These are phyloP conservation scores for Novymonas esmeraldas DNA, from an alignment of 208 protist genomes.

Conservation along the genomic window DNA sequence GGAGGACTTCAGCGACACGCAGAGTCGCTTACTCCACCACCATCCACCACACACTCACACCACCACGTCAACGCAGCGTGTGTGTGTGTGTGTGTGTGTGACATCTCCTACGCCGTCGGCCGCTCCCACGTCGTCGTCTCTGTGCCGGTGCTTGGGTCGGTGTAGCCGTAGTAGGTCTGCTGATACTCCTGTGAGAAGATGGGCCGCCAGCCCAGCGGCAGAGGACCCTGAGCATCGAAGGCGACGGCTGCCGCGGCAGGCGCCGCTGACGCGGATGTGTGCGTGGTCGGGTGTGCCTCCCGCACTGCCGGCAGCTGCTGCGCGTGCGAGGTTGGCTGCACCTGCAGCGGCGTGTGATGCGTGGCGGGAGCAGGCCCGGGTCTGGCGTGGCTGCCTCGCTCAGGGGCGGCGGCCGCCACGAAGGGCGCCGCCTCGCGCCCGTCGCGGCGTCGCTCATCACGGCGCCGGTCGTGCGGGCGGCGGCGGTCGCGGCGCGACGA, in stretches of 20 bases:
- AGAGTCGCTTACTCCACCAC: too few species aligned
- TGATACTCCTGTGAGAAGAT: slow-evolving; percentile 76
- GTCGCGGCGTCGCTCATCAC: background rate
- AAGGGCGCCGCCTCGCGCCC: background rate
- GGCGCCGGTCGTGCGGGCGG: background rate
- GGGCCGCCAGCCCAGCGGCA: slow-evolving; percentile 65
- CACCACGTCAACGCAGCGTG: too few species aligned
- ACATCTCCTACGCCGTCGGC: slow-evolving; percentile 8
- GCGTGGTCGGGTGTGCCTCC: background rate
- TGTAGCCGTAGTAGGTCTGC: slow-evolving; percentile 75
- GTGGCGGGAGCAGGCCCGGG: too few species aligned
- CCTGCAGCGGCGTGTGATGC: too few species aligned
- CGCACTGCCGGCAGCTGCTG: background rate
- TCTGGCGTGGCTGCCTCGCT: background rate
- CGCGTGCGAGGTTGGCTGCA: too few species aligned
- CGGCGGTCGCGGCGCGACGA: slow-evolving; percentile 9
- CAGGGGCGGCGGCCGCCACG: background rate
- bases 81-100: too few species aligned
- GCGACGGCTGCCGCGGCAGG: slow-evolving; percentile 10
- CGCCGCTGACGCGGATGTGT: background rate
- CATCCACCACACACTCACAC: too few species aligned
- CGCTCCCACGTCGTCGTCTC: slow-evolving; percentile 74
- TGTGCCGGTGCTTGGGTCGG: slow-evolving; percentile 47
- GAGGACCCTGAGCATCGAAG: slow-evolving; percentile 25
- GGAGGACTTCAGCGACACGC: too few species aligned